Evolutionary conservation across 805 yeast genomes (phyloP), one percentile per base, ranked within the genome.

Genomic region (Candida patagonica): DNA sequence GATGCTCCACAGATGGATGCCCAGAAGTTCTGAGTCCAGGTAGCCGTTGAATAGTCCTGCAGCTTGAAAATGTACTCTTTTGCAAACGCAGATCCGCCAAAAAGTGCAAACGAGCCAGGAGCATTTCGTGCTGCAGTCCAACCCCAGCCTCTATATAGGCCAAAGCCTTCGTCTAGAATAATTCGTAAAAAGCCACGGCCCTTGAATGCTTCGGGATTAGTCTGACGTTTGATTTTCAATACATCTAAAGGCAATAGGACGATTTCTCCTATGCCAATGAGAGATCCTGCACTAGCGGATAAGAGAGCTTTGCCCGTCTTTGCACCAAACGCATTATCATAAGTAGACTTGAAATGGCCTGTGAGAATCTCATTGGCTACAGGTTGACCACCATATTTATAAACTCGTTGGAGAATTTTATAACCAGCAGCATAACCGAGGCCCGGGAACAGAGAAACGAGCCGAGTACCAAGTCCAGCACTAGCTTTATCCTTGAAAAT

Each of bases 111-210:
- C 2, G 96, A 86, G 44, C 99, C 99, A 27, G 99, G 99, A 2
- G 97, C 96, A 61, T 92, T 92, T 75, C 99, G 81, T 32, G 99
- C 99, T 52, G 94, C 94, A 44, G 99, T 92, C 99, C 99, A 92
- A 43, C 96, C 97, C 95, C 96, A 88, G 50, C 99, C 99, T 61
- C 96, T 74, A 69, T 92, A 92, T 52, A 92, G 71, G 19, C 92
- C 86, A 44, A 86, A 72, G 15, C 98, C 97, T 67, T 92, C 98
- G 59, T 92, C 98, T 41, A 70, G 57, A 45, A 92, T 60, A 56
- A 92, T 85, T 63, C 74, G 81, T 51, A 88, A 45, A 67, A 92
- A 88, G 8, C 98, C 97, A 70, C 98, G 83, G 53, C 99, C 99
- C 65, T 79, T 81, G 76, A 92, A 92, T n/a, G 97, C 70, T 65